Conservation (phyloP, 805 yeast species). For the Lipomyces kockii region DNA sequence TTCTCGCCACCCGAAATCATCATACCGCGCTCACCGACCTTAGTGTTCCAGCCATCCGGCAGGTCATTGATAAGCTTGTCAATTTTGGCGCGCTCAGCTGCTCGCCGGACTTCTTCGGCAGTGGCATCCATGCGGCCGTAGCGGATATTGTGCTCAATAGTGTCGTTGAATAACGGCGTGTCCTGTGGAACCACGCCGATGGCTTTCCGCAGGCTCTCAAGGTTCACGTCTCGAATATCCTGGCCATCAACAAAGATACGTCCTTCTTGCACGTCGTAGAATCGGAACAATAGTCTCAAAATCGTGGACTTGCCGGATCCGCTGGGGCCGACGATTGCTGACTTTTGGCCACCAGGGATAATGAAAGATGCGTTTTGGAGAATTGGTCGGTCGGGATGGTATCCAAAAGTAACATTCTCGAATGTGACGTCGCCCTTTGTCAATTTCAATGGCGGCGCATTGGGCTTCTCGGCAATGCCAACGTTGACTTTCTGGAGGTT, state of each 20-base stretch:
- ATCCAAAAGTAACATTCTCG: constrained; percentile 92
- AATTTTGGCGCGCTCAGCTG: constrained; percentile 72
- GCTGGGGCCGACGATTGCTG: constrained; percentile 95
- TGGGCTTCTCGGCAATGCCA: constrained; percentile 62
- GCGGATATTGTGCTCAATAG: constrained; percentile 82
- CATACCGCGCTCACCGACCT: constrained; percentile 95
- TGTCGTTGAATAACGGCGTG: constrained; percentile 91
- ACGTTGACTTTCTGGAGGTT: constrained; percentile 78
- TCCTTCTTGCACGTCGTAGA: constrained; percentile 82
- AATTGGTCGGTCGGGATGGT: constrained; percentile 86
- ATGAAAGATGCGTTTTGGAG: constrained; percentile 77
- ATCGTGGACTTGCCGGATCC: constrained; percentile 96
- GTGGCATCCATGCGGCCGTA: constrained; percentile 79
- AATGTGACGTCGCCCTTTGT: constrained; percentile 79
- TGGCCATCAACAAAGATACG: constrained; percentile 85
- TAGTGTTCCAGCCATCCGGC: constrained; percentile 83
- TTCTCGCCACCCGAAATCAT: constrained; percentile 99
- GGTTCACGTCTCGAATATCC: constrained; percentile 73
- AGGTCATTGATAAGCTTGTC: constrained; percentile 64
- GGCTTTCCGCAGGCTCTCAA: constrained; percentile 72
- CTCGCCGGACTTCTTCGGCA: constrained; percentile 69
- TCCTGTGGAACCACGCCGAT: constrained; percentile 98
- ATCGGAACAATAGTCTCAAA: constrained; percentile 79
- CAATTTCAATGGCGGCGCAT: constrained; percentile 65
- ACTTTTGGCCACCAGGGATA: constrained; percentile 88